Evolutionary conservation across 768 basidiomycete genomes (phyloP).

Genomic region (Podaxis carcinomalis): DNA sequence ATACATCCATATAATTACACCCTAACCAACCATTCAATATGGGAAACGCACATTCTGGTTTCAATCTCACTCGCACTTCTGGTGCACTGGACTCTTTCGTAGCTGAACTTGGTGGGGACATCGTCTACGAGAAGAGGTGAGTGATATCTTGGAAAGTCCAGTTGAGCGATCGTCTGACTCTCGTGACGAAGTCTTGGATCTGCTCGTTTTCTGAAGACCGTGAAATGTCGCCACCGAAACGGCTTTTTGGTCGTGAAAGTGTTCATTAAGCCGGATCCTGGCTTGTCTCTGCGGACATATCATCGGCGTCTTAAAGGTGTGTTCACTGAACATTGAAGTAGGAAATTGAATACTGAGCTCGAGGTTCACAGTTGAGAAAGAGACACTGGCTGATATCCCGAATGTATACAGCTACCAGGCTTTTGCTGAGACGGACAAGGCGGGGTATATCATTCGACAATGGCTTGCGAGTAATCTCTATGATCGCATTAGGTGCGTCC

Average conservation of each 20-base stretch:
- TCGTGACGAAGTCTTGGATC: constrained; percentile 50
- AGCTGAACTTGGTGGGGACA: constrained; percentile 79
- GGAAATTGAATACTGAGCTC: constrained; percentile 5
- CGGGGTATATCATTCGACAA: constrained; percentile 91
- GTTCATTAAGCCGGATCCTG: constrained; percentile 92
- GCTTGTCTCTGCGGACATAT: constrained; percentile 70
- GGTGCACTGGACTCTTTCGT: constrained; percentile 90
- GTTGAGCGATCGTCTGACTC: neutral
- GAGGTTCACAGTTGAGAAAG: constrained; percentile 68
- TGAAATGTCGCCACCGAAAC: constrained; percentile 80
- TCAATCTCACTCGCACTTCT: constrained; percentile 64
- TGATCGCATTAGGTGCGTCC: constrained; percentile 87
- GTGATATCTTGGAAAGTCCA: constrained; percentile 13
- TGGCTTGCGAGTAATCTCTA: constrained; percentile 94
- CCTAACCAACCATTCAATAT: constrained; percentile 29
- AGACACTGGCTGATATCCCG: constrained; percentile 75
- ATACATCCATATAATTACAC: neutral
- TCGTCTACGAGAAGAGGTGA: constrained; percentile 91
- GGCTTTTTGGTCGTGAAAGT: constrained; percentile 90
- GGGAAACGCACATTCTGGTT: constrained; percentile 77
- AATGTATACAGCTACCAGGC: constrained; percentile 89
- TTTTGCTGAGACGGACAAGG: constrained; percentile 93
- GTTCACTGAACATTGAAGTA: constrained; percentile 12
- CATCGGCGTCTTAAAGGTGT: constrained; percentile 75
- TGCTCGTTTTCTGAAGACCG: constrained; percentile 74